A percentile compares a stretch with the other conserved stretches of the same genome.
Conservation (phyloP, 805 yeast genomes). For the Zygoascus ofunaensis region DNA sequence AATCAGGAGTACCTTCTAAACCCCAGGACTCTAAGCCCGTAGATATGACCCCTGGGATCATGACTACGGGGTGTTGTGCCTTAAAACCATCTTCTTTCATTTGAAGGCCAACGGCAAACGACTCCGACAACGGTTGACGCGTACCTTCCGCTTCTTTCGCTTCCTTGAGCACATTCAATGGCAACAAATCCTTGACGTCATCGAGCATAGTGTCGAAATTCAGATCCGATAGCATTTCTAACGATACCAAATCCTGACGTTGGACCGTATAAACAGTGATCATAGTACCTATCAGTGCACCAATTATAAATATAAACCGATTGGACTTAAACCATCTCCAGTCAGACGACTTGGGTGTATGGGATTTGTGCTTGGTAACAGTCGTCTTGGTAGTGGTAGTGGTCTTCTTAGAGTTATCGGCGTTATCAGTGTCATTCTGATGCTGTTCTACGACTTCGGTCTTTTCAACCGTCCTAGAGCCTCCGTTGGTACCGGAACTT, state of each 20-base stretch:
- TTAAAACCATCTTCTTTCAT: constrained; percentile 44
- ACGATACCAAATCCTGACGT: constrained; percentile 33
- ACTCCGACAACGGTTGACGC: constrained; percentile 46
- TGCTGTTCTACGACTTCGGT: too few species aligned
- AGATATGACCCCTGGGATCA: constrained; percentile 94
- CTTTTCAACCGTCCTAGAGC: too few species aligned
- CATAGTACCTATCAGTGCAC: constrained; percentile 61
- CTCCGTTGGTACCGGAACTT: too few species aligned
- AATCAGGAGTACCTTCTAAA: constrained; percentile 58
- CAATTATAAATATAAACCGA: constrained; percentile 54
- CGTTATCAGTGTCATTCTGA: too few species aligned
- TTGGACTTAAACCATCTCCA: constrained; percentile 30
- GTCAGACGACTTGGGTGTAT: not conserved
- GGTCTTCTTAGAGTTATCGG: too few species aligned
- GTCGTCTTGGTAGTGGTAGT: too few species aligned
- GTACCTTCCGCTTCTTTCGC: constrained; percentile 46
- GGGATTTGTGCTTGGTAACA: not conserved
- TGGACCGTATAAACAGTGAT: constrained; percentile 57
- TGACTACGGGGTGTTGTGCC: constrained; percentile 67
- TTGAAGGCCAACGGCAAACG: constrained; percentile 78
- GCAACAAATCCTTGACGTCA: constrained; percentile 71
- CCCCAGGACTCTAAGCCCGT: constrained; percentile 97
- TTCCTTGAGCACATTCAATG: constrained; percentile 51
- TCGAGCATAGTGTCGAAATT: constrained; percentile 50
- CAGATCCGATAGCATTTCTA: constrained; percentile 39